Evolutionary conservation across 2,329 filamentous ascomycete genomes (phyloP).

Genomic region (Cercospora citrullina): DNA sequence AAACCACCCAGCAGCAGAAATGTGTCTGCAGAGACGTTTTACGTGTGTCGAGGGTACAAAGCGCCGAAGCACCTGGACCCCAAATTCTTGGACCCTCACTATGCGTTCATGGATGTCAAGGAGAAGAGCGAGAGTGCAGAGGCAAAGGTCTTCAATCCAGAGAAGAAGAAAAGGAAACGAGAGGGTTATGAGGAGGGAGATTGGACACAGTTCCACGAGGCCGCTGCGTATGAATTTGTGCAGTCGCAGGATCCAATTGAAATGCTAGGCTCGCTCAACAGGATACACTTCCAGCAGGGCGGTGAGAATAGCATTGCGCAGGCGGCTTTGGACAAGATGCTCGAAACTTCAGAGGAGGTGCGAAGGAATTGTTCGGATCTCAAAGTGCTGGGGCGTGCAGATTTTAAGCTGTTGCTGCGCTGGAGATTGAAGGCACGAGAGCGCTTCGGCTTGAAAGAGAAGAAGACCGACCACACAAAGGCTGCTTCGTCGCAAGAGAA

Average conservation of each 20-base stretch:
- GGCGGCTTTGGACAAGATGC: constrained; percentile 79
- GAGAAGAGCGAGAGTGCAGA: constrained; percentile 90
- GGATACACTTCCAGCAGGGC: constrained; percentile 79
- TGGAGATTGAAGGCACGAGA: constrained; percentile 90
- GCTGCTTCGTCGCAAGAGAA: constrained; percentile 41
- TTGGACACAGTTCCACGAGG: constrained; percentile 87
- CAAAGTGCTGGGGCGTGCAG: constrained; percentile 87
- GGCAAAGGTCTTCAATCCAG: constrained; percentile 96
- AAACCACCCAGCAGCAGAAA: constrained; percentile 95
- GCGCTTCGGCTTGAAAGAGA: constrained; percentile 80
- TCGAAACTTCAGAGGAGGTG: constrained; percentile 83
- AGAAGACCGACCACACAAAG: constrained; percentile 53
- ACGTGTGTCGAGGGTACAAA: constrained; percentile 93
- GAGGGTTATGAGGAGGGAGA: constrained; percentile 98
- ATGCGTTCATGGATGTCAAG: constrained; percentile 89
- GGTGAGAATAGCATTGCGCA: constrained; percentile 74
- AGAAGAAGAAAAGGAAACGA: constrained; percentile 95
- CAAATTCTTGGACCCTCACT: constrained; percentile 82
- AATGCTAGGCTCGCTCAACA: constrained; percentile 83
- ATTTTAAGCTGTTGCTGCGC: constrained; percentile 84
- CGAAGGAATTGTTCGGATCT: constrained; percentile 76
- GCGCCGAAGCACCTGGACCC: constrained; percentile 92
- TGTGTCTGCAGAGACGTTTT: constrained; percentile 97
- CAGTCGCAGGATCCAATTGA: constrained; percentile 91
- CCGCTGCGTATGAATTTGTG: constrained; percentile 87